These are phyloP conservation scores for Beauveria sp. DNA, from an alignment of 2,329 filamentous ascomycete species.

Conservation along the genomic window DNA sequence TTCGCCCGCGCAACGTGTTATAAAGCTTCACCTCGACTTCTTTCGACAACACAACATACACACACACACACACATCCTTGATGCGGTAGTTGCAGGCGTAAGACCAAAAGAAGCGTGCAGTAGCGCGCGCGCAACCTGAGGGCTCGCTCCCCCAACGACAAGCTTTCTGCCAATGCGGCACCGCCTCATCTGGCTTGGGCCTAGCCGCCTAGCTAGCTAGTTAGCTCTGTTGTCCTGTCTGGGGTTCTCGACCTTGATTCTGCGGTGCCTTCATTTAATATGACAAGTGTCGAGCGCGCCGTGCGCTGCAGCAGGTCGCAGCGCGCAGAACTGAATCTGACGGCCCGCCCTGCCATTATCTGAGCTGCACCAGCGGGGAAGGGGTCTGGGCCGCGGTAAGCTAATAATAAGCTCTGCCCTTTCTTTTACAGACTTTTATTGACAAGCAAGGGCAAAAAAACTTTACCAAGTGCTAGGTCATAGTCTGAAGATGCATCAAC, in stretches of 20 bases:
- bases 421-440: too few species aligned
- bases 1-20: slow-evolving; percentile 5
- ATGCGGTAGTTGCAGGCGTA: neutral
- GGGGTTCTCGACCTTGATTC: too few species aligned
- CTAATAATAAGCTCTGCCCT: neutral
- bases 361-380: neutral
- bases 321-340: neutral
- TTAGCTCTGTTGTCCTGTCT: neutral
- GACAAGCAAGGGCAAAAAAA: neutral
- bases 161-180: too few species aligned
- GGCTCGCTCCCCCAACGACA: too few species aligned
- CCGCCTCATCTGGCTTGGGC: too few species aligned
- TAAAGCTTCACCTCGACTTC: neutral
- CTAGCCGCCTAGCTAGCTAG: too few species aligned
- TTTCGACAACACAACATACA: neutral
- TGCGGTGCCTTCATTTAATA: too few species aligned
- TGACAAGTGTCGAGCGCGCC: too few species aligned
- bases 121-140: neutral
- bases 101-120: neutral
- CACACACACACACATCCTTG: neutral
- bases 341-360: neutral
- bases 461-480: neutral
- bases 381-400: neutral
- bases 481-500: neutral
- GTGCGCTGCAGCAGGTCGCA: neutral